A percentile compares a stretch with the other conserved stretches of the same genome.
These are phyloP conservation scores for Tolypocladium endophyticum DNA, from an alignment of 2,329 filamentous ascomycete genomes.

Conservation along the genomic window DNA sequence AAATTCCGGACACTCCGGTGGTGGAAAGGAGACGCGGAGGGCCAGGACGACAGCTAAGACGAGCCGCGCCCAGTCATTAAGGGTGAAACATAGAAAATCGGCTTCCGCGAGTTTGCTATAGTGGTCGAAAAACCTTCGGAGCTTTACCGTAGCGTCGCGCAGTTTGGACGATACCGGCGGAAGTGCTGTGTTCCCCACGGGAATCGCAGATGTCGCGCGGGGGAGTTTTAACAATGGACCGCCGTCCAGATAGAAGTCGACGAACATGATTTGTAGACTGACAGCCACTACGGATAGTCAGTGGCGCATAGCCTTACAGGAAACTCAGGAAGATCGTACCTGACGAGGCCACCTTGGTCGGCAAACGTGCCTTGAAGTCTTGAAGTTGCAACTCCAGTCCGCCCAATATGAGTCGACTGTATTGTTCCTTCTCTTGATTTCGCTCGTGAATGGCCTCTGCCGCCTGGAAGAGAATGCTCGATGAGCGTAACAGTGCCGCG, in stretches of 20 bases:
- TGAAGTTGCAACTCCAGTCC: conserved; percentile 35
- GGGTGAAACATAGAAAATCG: conserved; percentile 25
- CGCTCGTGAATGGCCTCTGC: conserved; percentile 17
- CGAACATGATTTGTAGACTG: conserved; percentile 21
- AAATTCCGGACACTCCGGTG: conserved; percentile 24
- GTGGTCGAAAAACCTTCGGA: conserved; percentile 22
- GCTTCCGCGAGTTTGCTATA: conserved; percentile 17
- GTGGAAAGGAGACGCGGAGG: conserved; percentile 35
- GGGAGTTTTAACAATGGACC: conserved; percentile 21
- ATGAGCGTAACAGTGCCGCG: conserved; percentile 30
- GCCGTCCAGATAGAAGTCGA: conserved; percentile 28
- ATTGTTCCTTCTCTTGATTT: conserved; percentile 22
- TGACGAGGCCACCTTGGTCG: conserved; percentile 17
- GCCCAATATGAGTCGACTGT: conserved; percentile 31
- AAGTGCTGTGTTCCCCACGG: conserved; percentile 2
- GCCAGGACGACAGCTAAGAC: conserved; percentile 30
- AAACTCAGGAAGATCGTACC: conserved; percentile 4
- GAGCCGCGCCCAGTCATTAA: conserved; percentile 32
- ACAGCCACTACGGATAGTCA: conserved; percentile 13
- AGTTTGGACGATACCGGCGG: conserved; percentile 11
- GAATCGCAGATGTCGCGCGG: conserved; percentile 1
- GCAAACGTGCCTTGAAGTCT: conserved; percentile 28
- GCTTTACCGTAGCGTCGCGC: conserved; percentile 11
- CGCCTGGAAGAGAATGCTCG: conserved; percentile 28
- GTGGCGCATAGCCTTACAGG: conserved; percentile 3